Conservation (phyloP, 345 rosid genomes). For the Raphanus sativus region DNA sequence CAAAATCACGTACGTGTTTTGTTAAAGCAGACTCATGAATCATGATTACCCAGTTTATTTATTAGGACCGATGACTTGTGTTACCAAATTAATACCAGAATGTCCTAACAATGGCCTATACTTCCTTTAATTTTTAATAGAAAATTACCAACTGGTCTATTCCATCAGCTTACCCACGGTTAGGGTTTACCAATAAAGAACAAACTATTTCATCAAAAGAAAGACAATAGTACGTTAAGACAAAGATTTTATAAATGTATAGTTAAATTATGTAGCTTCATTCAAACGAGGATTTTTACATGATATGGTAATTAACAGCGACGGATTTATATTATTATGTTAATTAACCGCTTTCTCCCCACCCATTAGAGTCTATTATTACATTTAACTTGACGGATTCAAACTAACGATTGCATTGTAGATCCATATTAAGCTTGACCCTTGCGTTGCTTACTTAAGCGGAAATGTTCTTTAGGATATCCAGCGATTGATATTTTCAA, state of each 20-base stretch:
- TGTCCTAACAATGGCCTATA: conserved; percentile 8
- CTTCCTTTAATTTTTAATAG: conserved; percentile 2
- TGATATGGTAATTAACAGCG: conserved; percentile 39
- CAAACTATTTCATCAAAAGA: background rate
- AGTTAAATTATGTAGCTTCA: conserved; percentile 29
- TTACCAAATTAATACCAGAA: conserved; percentile 37
- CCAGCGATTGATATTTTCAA: conserved; percentile 4
- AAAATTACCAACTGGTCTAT: conserved; percentile 15
- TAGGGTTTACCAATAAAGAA: conserved; percentile 34
- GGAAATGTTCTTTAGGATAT: conserved; percentile 17
- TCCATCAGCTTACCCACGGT: conserved; percentile 25
- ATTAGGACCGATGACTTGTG: background rate
- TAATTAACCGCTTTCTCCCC: conserved; percentile 31
- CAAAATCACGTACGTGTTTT: conserved; percentile 22
- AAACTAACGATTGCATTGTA: conserved; percentile 27
- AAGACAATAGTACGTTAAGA: background rate
- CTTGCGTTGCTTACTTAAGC: conserved; percentile 25
- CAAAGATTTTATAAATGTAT: background rate
- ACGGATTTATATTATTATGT: conserved; percentile 31
- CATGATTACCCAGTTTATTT: conserved; percentile 11
- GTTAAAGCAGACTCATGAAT: conserved; percentile 11
- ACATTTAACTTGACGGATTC: conserved; percentile 36
- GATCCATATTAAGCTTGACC: conserved; percentile 25
- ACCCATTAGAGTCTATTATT: conserved; percentile 22
- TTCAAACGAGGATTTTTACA: conserved; percentile 27